phyloP scores from a whole-genome alignment of 2,329 filamentous ascomycete species.

The Fusarium transvaalense region DNA sequence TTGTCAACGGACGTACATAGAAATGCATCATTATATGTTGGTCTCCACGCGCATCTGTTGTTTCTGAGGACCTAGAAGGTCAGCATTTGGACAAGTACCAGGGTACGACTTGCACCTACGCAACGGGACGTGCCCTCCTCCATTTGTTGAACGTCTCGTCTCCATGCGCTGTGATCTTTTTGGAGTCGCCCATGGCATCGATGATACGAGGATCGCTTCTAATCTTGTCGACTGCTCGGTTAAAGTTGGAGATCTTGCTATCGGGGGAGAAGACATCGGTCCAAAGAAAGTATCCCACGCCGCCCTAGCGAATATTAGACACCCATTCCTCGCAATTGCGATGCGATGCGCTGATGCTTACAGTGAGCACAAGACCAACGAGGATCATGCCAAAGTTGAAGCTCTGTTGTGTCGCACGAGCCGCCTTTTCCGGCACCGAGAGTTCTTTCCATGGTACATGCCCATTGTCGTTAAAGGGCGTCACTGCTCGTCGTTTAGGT shows the following conservation, averaged over 20 bases:
- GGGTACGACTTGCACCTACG: slow-evolving; percentile 55
- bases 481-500: slow-evolving; percentile 76
- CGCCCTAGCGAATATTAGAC: slow-evolving; percentile 64
- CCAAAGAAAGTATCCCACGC: slow-evolving; percentile 83
- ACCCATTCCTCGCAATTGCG: background rate
- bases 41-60: slow-evolving; percentile 78
- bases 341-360: slow-evolving; percentile 53
- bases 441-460: slow-evolving; percentile 84
- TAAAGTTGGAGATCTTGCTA: slow-evolving; percentile 89
- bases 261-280: slow-evolving; percentile 86
- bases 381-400: slow-evolving; percentile 87
- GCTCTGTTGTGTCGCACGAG: slow-evolving; percentile 87
- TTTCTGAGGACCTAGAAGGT: slow-evolving; percentile 70
- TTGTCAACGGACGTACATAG: slow-evolving; percentile 66
- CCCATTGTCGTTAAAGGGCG: slow-evolving; percentile 88
- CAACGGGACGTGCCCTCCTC: slow-evolving; percentile 74
- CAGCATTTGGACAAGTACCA: slow-evolving; percentile 37
- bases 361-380: slow-evolving; percentile 80
- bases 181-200: slow-evolving; percentile 78
- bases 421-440: slow-evolving; percentile 80
- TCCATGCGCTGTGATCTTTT: slow-evolving; percentile 83
- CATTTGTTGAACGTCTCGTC: slow-evolving; percentile 86
- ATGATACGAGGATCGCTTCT: slow-evolving; percentile 78
- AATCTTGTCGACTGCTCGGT: slow-evolving; percentile 84
- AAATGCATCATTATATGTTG: slow-evolving; percentile 90